Base-by-base conservation (phyloP, 768 basidiomycete species). In the Melanogaster broomeanus region DNA sequence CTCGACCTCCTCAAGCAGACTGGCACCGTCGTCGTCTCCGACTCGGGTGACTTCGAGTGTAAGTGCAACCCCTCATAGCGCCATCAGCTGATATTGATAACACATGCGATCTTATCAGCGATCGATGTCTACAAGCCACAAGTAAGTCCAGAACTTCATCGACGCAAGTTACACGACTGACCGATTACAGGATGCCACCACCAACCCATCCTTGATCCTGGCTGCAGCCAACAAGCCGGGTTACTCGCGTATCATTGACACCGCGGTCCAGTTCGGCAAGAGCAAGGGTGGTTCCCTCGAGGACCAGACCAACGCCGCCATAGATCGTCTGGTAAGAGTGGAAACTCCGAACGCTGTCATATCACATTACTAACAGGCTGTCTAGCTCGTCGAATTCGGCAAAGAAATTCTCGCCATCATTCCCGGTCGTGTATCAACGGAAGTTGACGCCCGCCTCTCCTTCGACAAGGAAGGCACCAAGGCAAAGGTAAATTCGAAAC, bases 91-190 rank as follows among this genome's bases (percentile, higher is more conserved):
- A 49, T 55, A 48, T 43, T 61, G 35, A 64, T 71, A 37, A 65
- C 58, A 51, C 51, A 48, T 24, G 8, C 51, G 49, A 68, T 66
- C 58, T 58, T 56, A 61, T 58, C 70, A 94, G 92, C 89, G 58
- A 97, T 98, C 79, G 93, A 87, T 75, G 86, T 80, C 56, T 98
- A 96, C 86, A 95, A 97, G 77, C 96, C 96, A 61, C 93, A 90
- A 77, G 86, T 83, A 68, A 59, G 64, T 60, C 45, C 46, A 33
- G 48, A 48, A 47, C 33, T 58, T 53, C 51, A 54, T 60, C 52
- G 49, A 46, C 25, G n/a, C 30, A 47, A 31, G 30, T 24, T 27
- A 35, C 41, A 13, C 28, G 18, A 31, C 45, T 48, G 39, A 54
- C 48, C 48, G 44, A 44, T 54, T 58, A 2, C 65, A 94, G 86